Conservation (phyloP, 1,139 yeast species). For the Blastobotrys arbuscula region DNA sequence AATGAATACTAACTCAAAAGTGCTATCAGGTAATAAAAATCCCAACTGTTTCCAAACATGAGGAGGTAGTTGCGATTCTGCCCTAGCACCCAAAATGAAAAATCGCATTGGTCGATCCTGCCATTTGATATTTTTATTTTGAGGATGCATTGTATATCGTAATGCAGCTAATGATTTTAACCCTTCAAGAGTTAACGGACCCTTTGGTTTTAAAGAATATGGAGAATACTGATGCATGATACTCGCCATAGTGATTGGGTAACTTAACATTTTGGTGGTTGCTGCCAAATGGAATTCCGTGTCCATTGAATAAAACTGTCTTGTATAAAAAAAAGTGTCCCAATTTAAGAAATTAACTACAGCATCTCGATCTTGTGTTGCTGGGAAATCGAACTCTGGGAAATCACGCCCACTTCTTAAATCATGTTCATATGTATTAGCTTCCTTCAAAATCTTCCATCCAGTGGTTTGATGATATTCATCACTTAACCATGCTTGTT, state of each 20-base stretch:
- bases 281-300: conserved; percentile 95
- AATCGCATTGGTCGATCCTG: conserved; percentile 87
- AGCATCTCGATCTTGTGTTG: conserved; percentile 69
- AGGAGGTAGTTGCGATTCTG: conserved; percentile 90
- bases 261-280: conserved; percentile 87
- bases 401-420: conserved; percentile 87
- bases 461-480: conserved; percentile 60
- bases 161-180: conserved; percentile 87
- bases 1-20: conserved; percentile 81
- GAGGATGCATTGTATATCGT: conserved; percentile 82
- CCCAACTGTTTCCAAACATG: conserved; percentile 95
- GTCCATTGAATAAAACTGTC: conserved; percentile 93
- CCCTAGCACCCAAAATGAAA: conserved; percentile 85
- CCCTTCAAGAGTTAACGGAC: conserved; percentile 88
- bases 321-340: conserved; percentile 90
- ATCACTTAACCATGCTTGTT: conserved; percentile 85
- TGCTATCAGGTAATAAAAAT: conserved; percentile 74
- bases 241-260: conserved; percentile 86
- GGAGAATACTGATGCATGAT: conserved; percentile 82
- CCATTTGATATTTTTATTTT: conserved; percentile 46
- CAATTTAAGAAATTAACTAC: conserved; percentile 75
- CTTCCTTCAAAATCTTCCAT: conserved; percentile 74
- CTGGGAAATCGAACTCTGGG: conserved; percentile 93
- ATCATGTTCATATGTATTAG: conserved; percentile 91
- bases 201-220: conserved; percentile 71